Evolutionary conservation across 169 alveolate species (phyloP).

Genomic region (Cryptosporidium andersoni): DNA sequence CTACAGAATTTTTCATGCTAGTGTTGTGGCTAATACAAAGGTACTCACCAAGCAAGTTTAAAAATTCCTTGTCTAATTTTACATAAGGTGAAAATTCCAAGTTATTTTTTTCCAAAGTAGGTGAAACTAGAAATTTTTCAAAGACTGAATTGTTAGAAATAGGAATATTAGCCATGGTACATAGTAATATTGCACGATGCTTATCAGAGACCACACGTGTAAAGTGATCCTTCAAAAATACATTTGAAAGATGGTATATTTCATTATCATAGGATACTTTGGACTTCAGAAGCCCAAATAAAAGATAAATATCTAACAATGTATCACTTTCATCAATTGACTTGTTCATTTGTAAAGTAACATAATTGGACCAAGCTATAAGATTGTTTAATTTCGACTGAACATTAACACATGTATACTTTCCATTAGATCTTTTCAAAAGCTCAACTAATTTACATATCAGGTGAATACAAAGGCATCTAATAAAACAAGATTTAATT

Average conservation of each 20-base stretch:
- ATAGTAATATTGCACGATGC: no score
- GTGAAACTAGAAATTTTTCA: no score
- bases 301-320: slow-evolving; percentile 22
- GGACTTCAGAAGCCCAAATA: background rate
- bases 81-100: no score
- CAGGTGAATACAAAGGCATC: slow-evolving; percentile 29
- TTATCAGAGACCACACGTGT: slow-evolving; percentile 4
- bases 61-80: no score
- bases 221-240: slow-evolving; percentile 11
- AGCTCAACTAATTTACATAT: background rate
- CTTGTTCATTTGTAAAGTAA: background rate
- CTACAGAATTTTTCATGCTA: slow-evolving; percentile 2
- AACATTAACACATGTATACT: slow-evolving; percentile 3
- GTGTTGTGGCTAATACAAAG: slow-evolving; percentile 4
- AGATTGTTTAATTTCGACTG: slow-evolving; percentile 9
- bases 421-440: background rate
- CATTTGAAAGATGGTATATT: background rate
- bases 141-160: no score
- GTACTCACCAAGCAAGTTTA: slow-evolving; percentile 34
- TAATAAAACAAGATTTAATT: slow-evolving; percentile 31
- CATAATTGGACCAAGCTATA: slow-evolving; percentile 14
- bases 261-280: slow-evolving; percentile 1
- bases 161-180: no score
- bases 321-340: slow-evolving; percentile 26
- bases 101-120: no score